Percentiles rank a stretch among this genome's conserved stretches.
Evolutionary conservation across 495 filamentous ascomycete species (phyloP).

Genomic region (Aspergillus carlsbadensis): DNA sequence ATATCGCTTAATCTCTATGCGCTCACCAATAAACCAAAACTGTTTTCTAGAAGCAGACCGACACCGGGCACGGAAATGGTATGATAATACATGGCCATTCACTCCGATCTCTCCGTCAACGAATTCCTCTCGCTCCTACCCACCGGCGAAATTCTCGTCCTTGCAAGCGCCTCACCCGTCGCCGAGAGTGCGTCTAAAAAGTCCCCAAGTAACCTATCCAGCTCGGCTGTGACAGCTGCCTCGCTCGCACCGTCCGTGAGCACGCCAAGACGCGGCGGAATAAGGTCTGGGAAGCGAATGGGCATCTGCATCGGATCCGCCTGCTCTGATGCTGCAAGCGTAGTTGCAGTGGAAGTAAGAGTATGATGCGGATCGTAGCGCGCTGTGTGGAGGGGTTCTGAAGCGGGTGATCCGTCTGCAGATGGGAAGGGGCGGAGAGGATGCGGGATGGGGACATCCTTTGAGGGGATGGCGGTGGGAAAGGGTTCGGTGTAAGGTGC

Average conservation of each 20-base stretch:
- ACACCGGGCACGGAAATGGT: not conserved
- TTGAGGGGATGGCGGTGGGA: conserved; percentile 15
- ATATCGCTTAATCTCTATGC: too few relatives aligned
- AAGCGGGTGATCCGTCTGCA: conserved; percentile 26
- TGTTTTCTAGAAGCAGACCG: not conserved
- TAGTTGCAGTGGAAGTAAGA: not conserved
- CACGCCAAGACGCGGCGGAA: conserved; percentile 34
- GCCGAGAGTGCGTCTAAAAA: conserved; percentile 39
- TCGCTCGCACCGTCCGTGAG: conserved; percentile 37
- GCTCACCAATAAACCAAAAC: too few relatives aligned
- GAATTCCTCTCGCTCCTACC: conserved; percentile 4
- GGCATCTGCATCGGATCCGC: conserved; percentile 1
- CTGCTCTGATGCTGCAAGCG: not conserved
- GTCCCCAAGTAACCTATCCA: conserved; percentile 39
- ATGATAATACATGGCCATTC: not conserved
- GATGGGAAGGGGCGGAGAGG: not conserved
- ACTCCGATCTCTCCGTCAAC: conserved; percentile 13
- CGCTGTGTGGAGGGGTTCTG: conserved; percentile 28
- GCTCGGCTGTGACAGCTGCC: conserved; percentile 30
- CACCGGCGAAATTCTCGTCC: conserved; percentile 11
- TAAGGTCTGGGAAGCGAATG: conserved; percentile 33
- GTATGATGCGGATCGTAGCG: conserved; percentile 14
- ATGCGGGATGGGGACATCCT: not conserved
- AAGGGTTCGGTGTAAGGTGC: conserved; percentile 13
- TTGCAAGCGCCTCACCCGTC: conserved; percentile 34